Evolutionary conservation across 2,329 filamentous ascomycete genomes (phyloP).

Genomic region (Helotiales sp.): DNA sequence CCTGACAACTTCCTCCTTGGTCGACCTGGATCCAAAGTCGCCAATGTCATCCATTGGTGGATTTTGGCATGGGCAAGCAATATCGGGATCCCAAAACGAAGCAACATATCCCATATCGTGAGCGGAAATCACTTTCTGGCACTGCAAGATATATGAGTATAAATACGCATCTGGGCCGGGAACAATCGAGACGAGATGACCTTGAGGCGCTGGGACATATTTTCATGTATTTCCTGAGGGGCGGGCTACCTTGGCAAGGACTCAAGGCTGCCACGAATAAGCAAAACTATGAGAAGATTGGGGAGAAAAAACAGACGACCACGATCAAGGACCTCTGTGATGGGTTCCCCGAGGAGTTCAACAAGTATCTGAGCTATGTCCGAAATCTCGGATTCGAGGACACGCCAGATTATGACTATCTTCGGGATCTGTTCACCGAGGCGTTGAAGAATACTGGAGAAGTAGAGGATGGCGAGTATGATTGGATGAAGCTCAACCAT

Average conservation of each 20-base stretch:
- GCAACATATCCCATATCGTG: constrained; percentile 96
- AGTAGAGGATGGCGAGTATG: constrained; percentile 96
- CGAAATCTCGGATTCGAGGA: constrained; percentile 98
- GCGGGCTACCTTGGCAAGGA: constrained; percentile 73
- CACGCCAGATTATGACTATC: constrained; percentile 96
- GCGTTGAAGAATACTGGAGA: constrained; percentile 93
- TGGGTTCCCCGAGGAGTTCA: constrained; percentile 95
- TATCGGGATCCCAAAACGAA: constrained; percentile 99
- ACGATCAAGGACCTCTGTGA: constrained; percentile 96
- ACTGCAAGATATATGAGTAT: constrained; percentile 99
- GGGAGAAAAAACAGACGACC: constrained; percentile 99
- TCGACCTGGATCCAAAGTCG: constrained; percentile 87
- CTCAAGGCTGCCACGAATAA: constrained; percentile 79
- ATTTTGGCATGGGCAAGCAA: constrained; percentile 99
- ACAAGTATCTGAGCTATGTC: constrained; percentile 96
- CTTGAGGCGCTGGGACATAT: constrained; percentile 84
- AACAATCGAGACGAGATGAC: constrained; percentile 95
- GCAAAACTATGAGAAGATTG: constrained; percentile 99
- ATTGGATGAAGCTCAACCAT: constrained; percentile 98
- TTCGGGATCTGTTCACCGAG: constrained; percentile 94
- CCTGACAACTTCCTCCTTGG: constrained; percentile 99
- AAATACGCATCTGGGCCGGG: constrained; percentile 95
- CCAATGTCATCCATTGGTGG: constrained; percentile 97
- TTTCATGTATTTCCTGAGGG: constrained; percentile 77
- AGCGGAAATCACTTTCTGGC: constrained; percentile 94